Percentiles rank a stretch among this genome's conserved stretches.
phyloP scores from a whole-genome alignment of 129 eudicot genomes.

The Flaveria trinervia region DNA sequence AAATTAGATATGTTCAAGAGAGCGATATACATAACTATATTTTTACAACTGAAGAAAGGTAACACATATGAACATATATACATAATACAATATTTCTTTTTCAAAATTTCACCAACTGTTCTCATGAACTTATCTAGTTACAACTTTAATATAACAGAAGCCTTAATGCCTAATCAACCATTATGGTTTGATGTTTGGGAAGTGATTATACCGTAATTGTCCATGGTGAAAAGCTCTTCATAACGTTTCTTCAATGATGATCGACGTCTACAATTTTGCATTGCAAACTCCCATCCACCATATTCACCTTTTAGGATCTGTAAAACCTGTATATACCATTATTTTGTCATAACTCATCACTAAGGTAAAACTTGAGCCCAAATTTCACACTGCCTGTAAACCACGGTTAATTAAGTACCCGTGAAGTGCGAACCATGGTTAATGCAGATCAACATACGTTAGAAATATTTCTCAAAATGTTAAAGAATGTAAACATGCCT shows the following conservation, averaged over 20 bases:
- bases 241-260: slow-evolving; percentile 69
- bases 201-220: slow-evolving; percentile 32
- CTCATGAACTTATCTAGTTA: slow-evolving; percentile 15
- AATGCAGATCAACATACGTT: not conserved
- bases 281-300: slow-evolving; percentile 60
- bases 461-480: not conserved
- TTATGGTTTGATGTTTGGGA: slow-evolving; percentile 23
- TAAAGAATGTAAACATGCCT: slow-evolving; percentile 43
- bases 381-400: not conserved
- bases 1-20: not conserved
- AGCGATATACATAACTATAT: slow-evolving; percentile 4
- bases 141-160: slow-evolving; percentile 7
- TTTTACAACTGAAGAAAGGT: slow-evolving; percentile 5
- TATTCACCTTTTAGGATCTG: slow-evolving; percentile 72
- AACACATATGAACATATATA: slow-evolving; percentile 31
- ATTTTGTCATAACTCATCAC: not conserved
- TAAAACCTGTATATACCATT: slow-evolving; percentile 50
- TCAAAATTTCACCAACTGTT: slow-evolving; percentile 28
- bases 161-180: slow-evolving; percentile 18
- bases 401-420: not conserved
- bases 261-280: slow-evolving; percentile 51
- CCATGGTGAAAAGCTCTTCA: slow-evolving; percentile 62
- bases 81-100: slow-evolving; percentile 21
- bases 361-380: too few species aligned
- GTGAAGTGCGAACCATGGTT: too few species aligned